Conservation (phyloP, 2,329 filamentous ascomycete species). For the Fusarium sp. region DNA sequence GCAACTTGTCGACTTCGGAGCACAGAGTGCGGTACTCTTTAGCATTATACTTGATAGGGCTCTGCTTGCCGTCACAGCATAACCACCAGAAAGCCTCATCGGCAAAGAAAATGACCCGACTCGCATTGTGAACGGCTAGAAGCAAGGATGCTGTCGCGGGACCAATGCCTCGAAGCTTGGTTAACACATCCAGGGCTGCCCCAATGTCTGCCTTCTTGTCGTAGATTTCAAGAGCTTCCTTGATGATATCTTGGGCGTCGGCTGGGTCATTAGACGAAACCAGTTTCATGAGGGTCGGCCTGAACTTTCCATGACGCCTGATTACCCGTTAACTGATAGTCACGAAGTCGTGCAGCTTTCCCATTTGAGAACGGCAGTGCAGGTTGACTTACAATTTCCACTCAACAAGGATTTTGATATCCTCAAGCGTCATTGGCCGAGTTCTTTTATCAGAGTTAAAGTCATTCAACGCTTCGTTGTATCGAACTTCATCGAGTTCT, state of each 20-base stretch:
- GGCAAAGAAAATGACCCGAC: constrained; percentile 77
- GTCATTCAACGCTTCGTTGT: constrained; percentile 61
- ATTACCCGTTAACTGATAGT: constrained; percentile 7
- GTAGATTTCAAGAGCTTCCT: constrained; percentile 64
- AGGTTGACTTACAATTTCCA: constrained; percentile 74
- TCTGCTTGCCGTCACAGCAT: constrained; percentile 64
- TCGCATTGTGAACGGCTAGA: constrained; percentile 72
- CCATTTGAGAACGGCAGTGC: background rate
- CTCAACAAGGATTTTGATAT: constrained; percentile 71
- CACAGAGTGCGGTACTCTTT: constrained; percentile 75
- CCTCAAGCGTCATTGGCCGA: constrained; percentile 63
- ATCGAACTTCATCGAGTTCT: constrained; percentile 72
- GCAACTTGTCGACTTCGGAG: constrained; percentile 56
- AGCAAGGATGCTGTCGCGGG: constrained; percentile 83
- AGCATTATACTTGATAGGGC: constrained; percentile 74
- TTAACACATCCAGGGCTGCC: constrained; percentile 65
- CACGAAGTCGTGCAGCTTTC: background rate
- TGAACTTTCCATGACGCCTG: constrained; percentile 72
- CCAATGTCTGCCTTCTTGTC: constrained; percentile 55
- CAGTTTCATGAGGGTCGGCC: constrained; percentile 70
- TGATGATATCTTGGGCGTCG: constrained; percentile 61
- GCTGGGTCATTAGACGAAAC: constrained; percentile 70
- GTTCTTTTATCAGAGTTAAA: constrained; percentile 56
- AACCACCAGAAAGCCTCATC: constrained; percentile 84
- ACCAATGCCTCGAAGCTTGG: constrained; percentile 77